These are phyloP conservation scores for Citrus inodora DNA, from an alignment of 345 rosid species.

Conservation along the genomic window DNA sequence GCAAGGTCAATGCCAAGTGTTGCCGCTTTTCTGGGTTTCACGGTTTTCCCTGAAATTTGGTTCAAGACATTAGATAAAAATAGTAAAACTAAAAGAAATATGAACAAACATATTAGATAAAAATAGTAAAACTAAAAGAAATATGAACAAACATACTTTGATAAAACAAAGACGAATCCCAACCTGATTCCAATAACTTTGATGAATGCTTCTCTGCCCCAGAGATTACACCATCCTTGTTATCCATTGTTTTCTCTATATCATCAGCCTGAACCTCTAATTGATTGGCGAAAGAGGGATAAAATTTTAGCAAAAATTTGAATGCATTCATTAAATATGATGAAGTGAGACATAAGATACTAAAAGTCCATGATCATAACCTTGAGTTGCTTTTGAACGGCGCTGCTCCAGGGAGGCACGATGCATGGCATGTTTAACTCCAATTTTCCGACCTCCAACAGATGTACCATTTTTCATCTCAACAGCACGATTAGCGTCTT, in stretches of 20 bases:
- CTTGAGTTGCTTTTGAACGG: constrained; percentile 56
- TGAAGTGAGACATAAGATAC: not conserved
- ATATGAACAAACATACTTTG: constrained; percentile 8
- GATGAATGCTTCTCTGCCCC: constrained; percentile 32
- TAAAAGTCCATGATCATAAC: constrained; percentile 21
- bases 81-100: constrained; percentile 2
- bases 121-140: constrained; percentile 6
- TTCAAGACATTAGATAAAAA: constrained; percentile 27
- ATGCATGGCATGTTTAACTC: constrained; percentile 76
- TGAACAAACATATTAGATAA: constrained; percentile 21
- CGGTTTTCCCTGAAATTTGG: constrained; percentile 35
- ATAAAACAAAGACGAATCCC: not conserved
- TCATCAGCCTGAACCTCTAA: constrained; percentile 34
- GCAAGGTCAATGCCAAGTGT: constrained; percentile 41
- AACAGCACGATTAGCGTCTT: constrained; percentile 79
- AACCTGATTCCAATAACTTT: constrained; percentile 33
- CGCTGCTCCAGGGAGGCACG: constrained; percentile 79
- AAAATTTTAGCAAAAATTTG: not conserved
- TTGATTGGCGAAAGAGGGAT: not conserved
- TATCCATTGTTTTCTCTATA: constrained; percentile 23
- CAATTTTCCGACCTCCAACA: constrained; percentile 76
- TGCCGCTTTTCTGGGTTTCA: constrained; percentile 44
- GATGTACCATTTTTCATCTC: constrained; percentile 65
- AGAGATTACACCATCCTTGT: constrained; percentile 24
- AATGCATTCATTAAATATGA: not conserved